These are phyloP conservation scores for Camelina neglecta DNA, from an alignment of 345 rosid genomes.

Conservation along the genomic window DNA sequence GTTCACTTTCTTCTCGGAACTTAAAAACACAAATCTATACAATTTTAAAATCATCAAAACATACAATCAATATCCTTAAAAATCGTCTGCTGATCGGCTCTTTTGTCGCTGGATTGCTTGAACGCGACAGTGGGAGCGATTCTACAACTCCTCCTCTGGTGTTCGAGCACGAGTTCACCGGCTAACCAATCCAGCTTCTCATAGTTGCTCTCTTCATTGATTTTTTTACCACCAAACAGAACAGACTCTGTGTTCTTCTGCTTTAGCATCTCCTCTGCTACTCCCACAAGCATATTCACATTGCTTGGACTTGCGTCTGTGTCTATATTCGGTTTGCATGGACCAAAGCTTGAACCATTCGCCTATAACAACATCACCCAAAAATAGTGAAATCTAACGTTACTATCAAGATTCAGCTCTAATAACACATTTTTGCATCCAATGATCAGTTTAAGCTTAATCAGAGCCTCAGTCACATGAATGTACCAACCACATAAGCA, in stretches of 20 bases:
- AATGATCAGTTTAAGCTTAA: neutral
- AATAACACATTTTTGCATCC: neutral
- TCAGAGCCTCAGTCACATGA: neutral
- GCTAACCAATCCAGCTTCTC: slow-evolving; percentile 94
- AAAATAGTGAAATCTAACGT: neutral
- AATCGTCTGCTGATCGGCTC: slow-evolving; percentile 36
- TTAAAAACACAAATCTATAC: slow-evolving; percentile 29
- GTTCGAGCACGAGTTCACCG: slow-evolving; percentile 80
- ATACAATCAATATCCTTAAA: slow-evolving; percentile 45
- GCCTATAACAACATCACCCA: slow-evolving; percentile 59
- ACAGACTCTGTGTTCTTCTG: slow-evolving; percentile 91
- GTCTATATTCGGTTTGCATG: slow-evolving; percentile 68
- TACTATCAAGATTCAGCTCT: slow-evolving; percentile 4
- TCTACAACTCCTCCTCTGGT: slow-evolving; percentile 90
- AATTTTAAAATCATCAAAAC: slow-evolving; percentile 15
- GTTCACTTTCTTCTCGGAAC: slow-evolving; percentile 2
- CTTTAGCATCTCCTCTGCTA: slow-evolving; percentile 90
- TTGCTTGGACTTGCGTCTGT: slow-evolving; percentile 69
- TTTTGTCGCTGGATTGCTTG: slow-evolving; percentile 62
- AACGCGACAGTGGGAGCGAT: slow-evolving; percentile 96
- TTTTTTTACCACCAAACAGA: slow-evolving; percentile 79
- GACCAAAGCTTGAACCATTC: slow-evolving; percentile 71
- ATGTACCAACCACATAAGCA: neutral
- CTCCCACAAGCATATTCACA: slow-evolving; percentile 69
- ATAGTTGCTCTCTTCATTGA: slow-evolving; percentile 67